Evolutionary conservation across 352 stramenopile genomes (phyloP), one percentile per base, ranked within the genome.

Genomic region (Pythium utonaiense): DNA sequence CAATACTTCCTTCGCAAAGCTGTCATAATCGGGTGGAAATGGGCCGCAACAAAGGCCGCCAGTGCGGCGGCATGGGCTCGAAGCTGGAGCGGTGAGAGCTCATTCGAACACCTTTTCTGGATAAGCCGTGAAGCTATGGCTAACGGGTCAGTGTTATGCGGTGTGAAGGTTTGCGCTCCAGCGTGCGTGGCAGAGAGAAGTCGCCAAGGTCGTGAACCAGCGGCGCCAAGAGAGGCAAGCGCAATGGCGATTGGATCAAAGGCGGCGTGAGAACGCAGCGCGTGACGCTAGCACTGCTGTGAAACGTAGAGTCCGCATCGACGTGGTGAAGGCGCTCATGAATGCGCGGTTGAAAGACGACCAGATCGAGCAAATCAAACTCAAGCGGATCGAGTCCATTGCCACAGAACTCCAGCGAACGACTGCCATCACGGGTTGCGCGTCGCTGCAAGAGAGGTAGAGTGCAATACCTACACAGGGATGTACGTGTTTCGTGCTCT

Each of bases 281-380:
- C 56, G 42, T 67, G 64, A 70, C 57, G 56, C 57, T 10, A 19
- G 14, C 40, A 19, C 67, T 65, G 59, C 67, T 60, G 61, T 67
- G 66, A 70, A 79, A 68, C 78, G 80, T 71, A 88, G 77, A 74
- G 76, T 86, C 51, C 77, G 78, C 10, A 68, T 90, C 17, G 78
- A 92, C 60, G 78, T 89, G 3, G 67, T 92, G 38, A 74, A 75
- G 61, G 75, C 77, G 27, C 80, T 85, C 63, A 89, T 86, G 61
- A 80, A 88, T 30, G 80, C 80, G 28, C 78, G 82, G 22, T 64
- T 90, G 3, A 86, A 88, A 58, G 82, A 92, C 62, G 82, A 92
- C 62, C 70, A 86, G 55, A 81, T 86, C 22, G 82, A 92, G 63
- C 79, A 75, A 42, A 76, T 82, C 40, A 86, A 87, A 62, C 72